phyloP scores from a whole-genome alignment of 768 basidiomycete species.

The Serendipita vermifera region DNA sequence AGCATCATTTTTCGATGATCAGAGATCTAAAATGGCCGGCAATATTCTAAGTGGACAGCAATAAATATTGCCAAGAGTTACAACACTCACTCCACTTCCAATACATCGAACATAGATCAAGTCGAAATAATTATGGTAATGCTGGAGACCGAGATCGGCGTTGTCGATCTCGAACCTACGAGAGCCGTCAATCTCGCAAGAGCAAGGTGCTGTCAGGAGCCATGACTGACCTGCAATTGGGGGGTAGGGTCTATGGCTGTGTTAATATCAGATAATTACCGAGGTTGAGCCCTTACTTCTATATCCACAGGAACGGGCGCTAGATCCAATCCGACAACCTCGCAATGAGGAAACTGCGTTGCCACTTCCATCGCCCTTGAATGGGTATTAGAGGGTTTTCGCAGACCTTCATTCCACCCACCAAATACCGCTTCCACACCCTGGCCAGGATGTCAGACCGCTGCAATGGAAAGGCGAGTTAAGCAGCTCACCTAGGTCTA shows the following conservation, averaged over 20 bases:
- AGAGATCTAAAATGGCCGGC: slow-evolving; percentile 45
- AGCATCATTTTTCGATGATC: slow-evolving; percentile 47
- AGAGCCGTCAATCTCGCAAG: too few species aligned
- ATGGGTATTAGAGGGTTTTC: too few species aligned
- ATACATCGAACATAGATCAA: slow-evolving; percentile 58
- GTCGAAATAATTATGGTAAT: slow-evolving; percentile 44
- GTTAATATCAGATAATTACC: too few species aligned
- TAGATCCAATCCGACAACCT: neutral
- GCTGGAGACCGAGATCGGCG: slow-evolving; percentile 24
- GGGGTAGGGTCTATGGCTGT: too few species aligned
- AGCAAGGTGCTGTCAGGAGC: too few species aligned
- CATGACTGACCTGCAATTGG: too few species aligned
- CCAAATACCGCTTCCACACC: slow-evolving; percentile 2
- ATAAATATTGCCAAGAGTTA: too few species aligned
- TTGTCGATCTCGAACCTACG: neutral
- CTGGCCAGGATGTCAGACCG: neutral
- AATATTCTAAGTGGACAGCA: too few species aligned
- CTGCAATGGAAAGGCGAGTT: too few species aligned
- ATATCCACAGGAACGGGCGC: neutral
- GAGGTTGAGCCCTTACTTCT: neutral
- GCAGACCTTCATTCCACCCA: too few species aligned
- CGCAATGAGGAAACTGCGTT: neutral
- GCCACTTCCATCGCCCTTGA: slow-evolving; percentile 8
- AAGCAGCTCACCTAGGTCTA: neutral
- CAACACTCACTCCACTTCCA: slow-evolving; percentile 50